Evolutionary conservation across 139 green algal species (phyloP), one percentile per base, ranked within the genome.

Genomic region (Chlorella ohadii): DNA sequence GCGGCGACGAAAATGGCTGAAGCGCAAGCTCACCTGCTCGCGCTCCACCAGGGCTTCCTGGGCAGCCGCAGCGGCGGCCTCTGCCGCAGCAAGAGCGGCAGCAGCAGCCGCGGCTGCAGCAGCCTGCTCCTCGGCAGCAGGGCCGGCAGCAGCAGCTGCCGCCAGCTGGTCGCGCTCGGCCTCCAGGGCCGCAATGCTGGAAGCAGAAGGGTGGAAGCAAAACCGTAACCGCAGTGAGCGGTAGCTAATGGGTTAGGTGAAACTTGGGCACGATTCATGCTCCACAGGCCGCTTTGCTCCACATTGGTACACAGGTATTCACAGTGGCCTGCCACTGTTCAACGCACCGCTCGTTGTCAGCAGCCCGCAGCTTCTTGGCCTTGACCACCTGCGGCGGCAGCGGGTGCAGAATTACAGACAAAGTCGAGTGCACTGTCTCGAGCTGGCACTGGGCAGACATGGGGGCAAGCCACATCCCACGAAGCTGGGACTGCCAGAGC

Each of bases 351-450:
- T 85, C 80, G 1, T 68, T 55, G 59, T 85, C 80, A 22, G 76
- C 67, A 13, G 51, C 39, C 25, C 80, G 34, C 80, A 85, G 68
- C 80, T 85, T 85, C 56, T 79, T 85, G 80, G 80, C 80, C 80
- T 85, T 85, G 34, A 85, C 47, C 51, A 85, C 56, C 80, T 83
- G 72, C 65, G 25, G 31, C 23, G 31, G 31, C 31, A 72, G 13
- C 20, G n/a, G 39, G 64, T 17, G n/a, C n/a, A n/a, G n/a, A n/a
- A n/a, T n/a, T n/a, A n/a, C n/a, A n/a, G n/a, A n/a, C n/a, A n/a
- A n/a, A n/a, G n/a, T n/a, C n/a, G n/a, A n/a, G n/a, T n/a, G n/a
- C n/a, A n/a, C n/a, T n/a, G n/a, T n/a, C n/a, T n/a, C n/a, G n/a
- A n/a, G n/a, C n/a, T n/a, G n/a, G n/a, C n/a, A n/a, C n/a, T n/a